Base-by-base conservation (phyloP, 140 eudicot species). In the Stevia rebaudiana region DNA sequence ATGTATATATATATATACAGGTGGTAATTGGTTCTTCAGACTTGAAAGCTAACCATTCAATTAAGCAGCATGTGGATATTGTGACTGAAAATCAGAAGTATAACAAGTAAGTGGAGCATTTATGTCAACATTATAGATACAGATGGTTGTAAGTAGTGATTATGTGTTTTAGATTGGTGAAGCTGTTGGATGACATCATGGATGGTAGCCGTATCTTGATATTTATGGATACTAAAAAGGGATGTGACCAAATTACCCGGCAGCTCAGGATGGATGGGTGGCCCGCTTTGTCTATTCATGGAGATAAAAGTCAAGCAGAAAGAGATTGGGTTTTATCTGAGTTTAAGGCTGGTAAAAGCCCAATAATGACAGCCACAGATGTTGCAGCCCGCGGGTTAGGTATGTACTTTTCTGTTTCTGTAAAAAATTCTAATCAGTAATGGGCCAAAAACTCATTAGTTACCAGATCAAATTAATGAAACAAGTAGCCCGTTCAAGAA, bases 341-440 rank as follows among this genome's bases (percentile, higher is more conserved):
- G 74, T 94, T 88, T 51, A 83, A 81, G 74, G 80, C 95, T 24
- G 97, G 99, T 68, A 94, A 88, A 81, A 85, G 95, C 58, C 99
- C 97, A 12, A 88, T 88, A 53, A 88, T 88, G 95, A 88, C 95
- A 3, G 99, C 97, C 30, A 94, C 99, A 13, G 97, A 94, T 46
- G 99, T 94, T 75, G 98, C 97, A 49, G 99, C 95, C 35, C 95
- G 97, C 37, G 99, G 99, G 48, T 75, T 88, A 80, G 99, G 99
- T 94, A 82, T 10, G 78, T 75, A n/a, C n/a, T n/a, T n/a, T n/a
- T n/a, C 33, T 1, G 33, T 28, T 28, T 28, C 4, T 28, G 61
- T 53, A 52, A n/a, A n/a, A n/a, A n/a, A 11, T 11, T 52, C 0
- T 51, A 52, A 16, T 8, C n/a, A n/a, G 59, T 52, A 5, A 50